Base-by-base conservation (phyloP, 768 basidiomycete species). In the Lepiota subincarnata region DNA sequence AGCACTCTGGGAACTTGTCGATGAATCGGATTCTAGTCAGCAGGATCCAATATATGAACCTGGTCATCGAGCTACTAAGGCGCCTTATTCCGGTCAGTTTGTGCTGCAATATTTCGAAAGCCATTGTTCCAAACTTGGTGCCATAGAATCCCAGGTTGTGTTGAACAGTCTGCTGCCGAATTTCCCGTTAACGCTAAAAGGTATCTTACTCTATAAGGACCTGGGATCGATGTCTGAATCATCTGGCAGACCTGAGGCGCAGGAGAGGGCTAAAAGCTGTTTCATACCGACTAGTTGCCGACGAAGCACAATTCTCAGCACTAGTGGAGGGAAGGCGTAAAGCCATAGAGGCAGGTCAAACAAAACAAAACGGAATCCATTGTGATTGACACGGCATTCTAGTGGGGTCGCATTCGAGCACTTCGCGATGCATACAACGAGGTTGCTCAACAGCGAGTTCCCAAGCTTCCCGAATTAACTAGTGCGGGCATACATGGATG, bases 321-420 rank as follows among this genome's bases (percentile, higher is more conserved):
- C 62, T 79, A 4, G 59, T 73, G 16, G 47, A 68, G 26, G 80
- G 80, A 18, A 68, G 79, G 51, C 68, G 73, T 50, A 80, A 80
- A 62, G 78, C 79, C 3, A 77, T 81, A 12, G 77, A 79, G 65
- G 79, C 79, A 58, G 52, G 66, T 50, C 31, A 6, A 28, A 14
- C 12, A 28, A 6, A 41, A 35, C 3, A 28, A 14, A 12, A 28
- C 7, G 11, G 14, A 11, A 44, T 50, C n/a, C 6, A 13, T 26
- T 48, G 4, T 34, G 28, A 19, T 44, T 37, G 16, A 58, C 12
- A 45, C 8, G 4, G 53, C 26, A 2, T 37, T 35, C 10, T 47
- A 82, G 80, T 79, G 78, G 77, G 69, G 70, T 40, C 75, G 79
- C 39, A 73, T 76, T 8, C 68, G 65, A 42, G 77, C 76, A 37